Conservation (phyloP, 768 basidiomycete species). For the Boletus rufocinnamomeus region DNA sequence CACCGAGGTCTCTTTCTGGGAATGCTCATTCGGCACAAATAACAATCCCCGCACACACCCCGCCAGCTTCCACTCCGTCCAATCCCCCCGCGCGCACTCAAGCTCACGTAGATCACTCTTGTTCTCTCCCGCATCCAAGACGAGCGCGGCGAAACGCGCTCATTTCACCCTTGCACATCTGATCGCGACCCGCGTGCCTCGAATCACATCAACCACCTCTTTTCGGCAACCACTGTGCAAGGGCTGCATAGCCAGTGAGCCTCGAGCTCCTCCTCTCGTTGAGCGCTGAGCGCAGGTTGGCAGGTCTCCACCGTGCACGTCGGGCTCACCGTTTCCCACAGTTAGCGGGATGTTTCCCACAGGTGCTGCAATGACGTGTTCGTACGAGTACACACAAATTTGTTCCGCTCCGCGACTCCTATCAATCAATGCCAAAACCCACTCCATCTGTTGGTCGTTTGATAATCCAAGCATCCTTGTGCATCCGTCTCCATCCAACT, state of each 20-base stretch:
- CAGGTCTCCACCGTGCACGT: background rate
- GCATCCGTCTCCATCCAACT: conserved; percentile 7
- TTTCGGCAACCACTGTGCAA: background rate
- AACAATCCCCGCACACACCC: background rate
- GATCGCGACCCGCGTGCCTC: background rate
- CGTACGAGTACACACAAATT: background rate
- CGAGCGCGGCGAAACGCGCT: background rate
- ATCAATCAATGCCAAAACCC: conserved; percentile 21
- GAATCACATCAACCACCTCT: background rate
- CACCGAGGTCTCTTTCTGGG: background rate
- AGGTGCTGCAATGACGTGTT: background rate
- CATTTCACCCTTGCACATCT: background rate
- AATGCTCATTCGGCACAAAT: background rate
- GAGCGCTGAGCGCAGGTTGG: background rate
- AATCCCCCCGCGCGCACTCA: background rate
- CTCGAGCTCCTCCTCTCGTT: background rate
- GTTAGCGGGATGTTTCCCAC: background rate
- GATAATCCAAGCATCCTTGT: conserved; percentile 7
- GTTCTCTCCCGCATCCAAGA: background rate
- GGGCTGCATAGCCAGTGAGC: background rate
- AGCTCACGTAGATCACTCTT: background rate
- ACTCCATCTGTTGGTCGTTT: conserved; percentile 22
- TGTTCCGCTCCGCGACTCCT: too few relatives aligned
- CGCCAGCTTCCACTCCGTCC: background rate
- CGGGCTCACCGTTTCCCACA: background rate